Percentiles rank a stretch among this genome's conserved stretches.
Conservation (phyloP, 345 rosid species). For the Brassica rapa region DNA sequence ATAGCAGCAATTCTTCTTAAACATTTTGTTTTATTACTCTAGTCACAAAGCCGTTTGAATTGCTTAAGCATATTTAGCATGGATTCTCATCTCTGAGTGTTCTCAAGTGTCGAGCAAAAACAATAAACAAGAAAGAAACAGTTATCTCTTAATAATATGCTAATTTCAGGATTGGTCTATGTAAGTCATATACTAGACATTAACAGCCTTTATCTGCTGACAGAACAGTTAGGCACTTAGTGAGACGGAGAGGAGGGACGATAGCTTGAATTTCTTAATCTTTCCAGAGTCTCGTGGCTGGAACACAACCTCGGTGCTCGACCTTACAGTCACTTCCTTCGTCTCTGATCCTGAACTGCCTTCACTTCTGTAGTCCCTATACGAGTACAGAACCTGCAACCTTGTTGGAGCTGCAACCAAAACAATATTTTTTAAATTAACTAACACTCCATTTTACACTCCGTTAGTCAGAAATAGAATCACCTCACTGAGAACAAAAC, state of each 20-base stretch:
- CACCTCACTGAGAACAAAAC: neutral
- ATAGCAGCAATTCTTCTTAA: too few species aligned
- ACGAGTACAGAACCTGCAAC: constrained; percentile 75
- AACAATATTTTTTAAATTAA: neutral
- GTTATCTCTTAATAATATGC: neutral
- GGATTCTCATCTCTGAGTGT: too few species aligned
- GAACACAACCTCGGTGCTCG: constrained; percentile 78
- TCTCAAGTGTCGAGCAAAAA: neutral
- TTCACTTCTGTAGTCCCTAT: constrained; percentile 83
- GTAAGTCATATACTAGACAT: neutral
- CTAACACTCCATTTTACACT: neutral
- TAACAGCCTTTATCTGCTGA: neutral
- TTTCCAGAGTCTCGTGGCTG: constrained; percentile 60
- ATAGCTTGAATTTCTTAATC: constrained; percentile 71
- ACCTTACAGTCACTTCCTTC: constrained; percentile 69
- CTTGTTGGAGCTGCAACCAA: constrained; percentile 64
- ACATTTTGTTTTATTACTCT: too few species aligned
- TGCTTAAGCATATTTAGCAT: too few species aligned
- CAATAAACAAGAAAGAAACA: neutral
- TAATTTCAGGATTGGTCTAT: neutral
- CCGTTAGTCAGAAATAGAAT: neutral
- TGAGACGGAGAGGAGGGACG: constrained; percentile 67
- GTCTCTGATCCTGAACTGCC: constrained; percentile 75
- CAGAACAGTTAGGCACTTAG: constrained; percentile 60
- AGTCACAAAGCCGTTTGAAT: too few species aligned